Percentiles rank a stretch among this genome's conserved stretches.
These are phyloP conservation scores for Jimgerdemannia flammicorona DNA, from an alignment of 192 early-diverging fungal genomes.

Conservation along the genomic window DNA sequence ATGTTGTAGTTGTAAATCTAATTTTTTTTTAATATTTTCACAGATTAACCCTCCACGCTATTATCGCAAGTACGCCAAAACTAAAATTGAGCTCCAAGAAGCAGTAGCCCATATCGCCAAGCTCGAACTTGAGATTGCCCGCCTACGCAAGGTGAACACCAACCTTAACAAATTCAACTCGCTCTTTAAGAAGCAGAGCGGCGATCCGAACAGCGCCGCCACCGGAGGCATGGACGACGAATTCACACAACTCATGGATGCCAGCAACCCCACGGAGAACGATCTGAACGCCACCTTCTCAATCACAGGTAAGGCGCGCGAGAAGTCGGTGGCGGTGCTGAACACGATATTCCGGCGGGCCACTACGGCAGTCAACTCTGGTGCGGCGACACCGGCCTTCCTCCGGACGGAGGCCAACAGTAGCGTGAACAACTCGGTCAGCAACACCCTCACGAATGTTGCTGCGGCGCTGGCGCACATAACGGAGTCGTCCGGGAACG, in stretches of 20 bases:
- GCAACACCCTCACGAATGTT: background rate
- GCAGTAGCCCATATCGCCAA: background rate
- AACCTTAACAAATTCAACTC: conserved; percentile 1
- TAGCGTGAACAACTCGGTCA: background rate
- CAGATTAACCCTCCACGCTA: conserved; percentile 17
- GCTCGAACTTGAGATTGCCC: background rate
- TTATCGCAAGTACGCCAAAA: conserved; percentile 11
- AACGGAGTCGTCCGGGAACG: background rate
- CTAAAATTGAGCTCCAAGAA: conserved; percentile 2
- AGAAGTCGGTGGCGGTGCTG: background rate
- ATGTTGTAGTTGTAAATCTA: background rate
- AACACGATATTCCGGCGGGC: background rate
- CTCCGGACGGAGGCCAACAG: background rate
- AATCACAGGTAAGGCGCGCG: background rate
- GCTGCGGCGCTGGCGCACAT: background rate
- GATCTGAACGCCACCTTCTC: background rate
- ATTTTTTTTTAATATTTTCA: background rate
- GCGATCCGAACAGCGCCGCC: background rate
- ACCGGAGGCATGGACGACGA: background rate
- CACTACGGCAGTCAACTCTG: background rate
- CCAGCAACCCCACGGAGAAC: background rate
- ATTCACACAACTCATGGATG: background rate
- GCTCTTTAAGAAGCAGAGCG: background rate
- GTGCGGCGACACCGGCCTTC: background rate
- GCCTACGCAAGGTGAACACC: background rate